These are phyloP conservation scores for Mortierella sp. DNA, from an alignment of 371 early-diverging fungal species.

Conservation along the genomic window DNA sequence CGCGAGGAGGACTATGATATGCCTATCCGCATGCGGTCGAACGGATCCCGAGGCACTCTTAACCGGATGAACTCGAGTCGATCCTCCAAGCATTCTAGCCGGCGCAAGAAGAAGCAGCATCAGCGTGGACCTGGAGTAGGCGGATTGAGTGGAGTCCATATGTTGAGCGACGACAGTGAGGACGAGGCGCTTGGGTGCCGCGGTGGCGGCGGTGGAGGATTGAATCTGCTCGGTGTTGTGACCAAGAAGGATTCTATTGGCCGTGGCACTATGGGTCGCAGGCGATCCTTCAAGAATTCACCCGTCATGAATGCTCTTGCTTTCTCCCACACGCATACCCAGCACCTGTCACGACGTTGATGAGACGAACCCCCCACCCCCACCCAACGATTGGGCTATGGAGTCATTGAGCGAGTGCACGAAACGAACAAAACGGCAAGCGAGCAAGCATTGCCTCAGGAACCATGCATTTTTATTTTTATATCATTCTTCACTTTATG, in stretches of 20 bases:
- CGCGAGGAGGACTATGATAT: constrained; percentile 21
- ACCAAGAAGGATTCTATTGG: background rate
- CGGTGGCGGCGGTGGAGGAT: constrained; percentile 54
- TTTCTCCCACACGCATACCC: no score
- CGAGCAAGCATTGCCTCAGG: background rate
- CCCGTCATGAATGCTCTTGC: no score
- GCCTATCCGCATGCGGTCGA: constrained; percentile 22
- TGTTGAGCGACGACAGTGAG: constrained; percentile 29
- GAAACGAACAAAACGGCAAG: background rate
- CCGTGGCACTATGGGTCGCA: background rate
- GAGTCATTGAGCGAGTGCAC: background rate
- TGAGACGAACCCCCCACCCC: background rate
- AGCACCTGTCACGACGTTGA: no score
- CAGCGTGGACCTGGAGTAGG: constrained; percentile 23
- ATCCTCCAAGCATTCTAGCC: background rate
- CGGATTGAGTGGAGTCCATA: constrained; percentile 21
- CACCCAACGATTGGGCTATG: no score
- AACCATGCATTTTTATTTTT: background rate
- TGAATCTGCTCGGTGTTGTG: constrained; percentile 28
- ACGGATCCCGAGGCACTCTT: background rate
- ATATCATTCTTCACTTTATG: background rate
- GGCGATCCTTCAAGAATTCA: background rate
- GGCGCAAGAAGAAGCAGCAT: constrained; percentile 4
- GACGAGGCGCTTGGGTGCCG: constrained; percentile 38
- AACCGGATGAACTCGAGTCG: background rate